Evolutionary conservation across 306 rosid genomes (phyloP).

Genomic region (Mimosa pudica): DNA sequence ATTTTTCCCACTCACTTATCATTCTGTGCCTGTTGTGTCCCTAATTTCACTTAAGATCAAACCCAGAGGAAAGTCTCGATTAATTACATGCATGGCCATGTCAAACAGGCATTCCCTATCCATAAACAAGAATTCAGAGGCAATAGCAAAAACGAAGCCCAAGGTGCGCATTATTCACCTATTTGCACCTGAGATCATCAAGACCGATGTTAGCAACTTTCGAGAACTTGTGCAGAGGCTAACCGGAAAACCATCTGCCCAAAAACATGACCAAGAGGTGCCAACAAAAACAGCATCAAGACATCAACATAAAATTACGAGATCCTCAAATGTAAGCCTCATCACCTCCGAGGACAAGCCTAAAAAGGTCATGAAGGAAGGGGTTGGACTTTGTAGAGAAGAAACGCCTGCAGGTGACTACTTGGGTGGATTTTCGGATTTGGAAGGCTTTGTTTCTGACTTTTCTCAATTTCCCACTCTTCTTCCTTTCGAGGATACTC

Average conservation of each 20-base stretch:
- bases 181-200: conserved; percentile 86
- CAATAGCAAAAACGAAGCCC: conserved; percentile 67
- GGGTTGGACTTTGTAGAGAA: conserved; percentile 50
- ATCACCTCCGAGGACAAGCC: conserved; percentile 23
- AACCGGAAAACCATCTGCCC: conserved; percentile 71
- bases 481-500: conserved; percentile 56
- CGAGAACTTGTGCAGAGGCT: conserved; percentile 78
- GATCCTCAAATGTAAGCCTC: neutral
- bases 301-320: conserved; percentile 33
- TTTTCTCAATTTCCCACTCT: conserved; percentile 55
- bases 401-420: conserved; percentile 56
- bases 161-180: conserved; percentile 89
- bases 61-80: conserved; percentile 32
- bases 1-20: neutral
- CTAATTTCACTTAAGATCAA: conserved; percentile 10
- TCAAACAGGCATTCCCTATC: conserved; percentile 39
- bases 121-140: conserved; percentile 60
- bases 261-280: conserved; percentile 36
- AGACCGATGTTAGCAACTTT: conserved; percentile 81
- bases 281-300: neutral
- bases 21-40: neutral
- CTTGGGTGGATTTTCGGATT: conserved; percentile 64
- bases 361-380: conserved; percentile 33
- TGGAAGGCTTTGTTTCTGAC: conserved; percentile 78
- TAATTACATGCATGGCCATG: conserved; percentile 6